phyloP scores from a whole-genome alignment of 345 rosid species.

The Litchi chinensis region DNA sequence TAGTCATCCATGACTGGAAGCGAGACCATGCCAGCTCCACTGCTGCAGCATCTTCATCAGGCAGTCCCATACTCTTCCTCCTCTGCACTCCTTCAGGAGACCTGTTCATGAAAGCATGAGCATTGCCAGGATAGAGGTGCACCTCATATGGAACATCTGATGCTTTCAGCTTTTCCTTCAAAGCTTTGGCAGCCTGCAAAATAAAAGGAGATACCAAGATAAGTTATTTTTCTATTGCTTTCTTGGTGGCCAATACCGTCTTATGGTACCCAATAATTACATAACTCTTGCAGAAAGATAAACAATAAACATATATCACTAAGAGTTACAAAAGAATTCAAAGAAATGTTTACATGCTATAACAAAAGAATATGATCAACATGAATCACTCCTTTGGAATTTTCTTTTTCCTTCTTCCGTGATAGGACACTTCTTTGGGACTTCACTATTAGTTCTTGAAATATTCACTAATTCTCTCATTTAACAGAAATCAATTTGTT shows the following conservation, averaged over 20 bases:
- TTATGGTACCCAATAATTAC: neutral
- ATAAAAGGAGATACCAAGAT: neutral
- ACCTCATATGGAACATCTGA: conserved; percentile 80
- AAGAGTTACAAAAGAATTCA: neutral
- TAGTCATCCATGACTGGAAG: conserved; percentile 80
- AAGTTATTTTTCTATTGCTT: neutral
- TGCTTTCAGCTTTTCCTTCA: conserved; percentile 80
- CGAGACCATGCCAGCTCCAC: conserved; percentile 93
- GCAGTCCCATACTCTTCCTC: conserved; percentile 84
- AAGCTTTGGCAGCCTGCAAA: conserved; percentile 78
- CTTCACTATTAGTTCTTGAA: too few relatives aligned
- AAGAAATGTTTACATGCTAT: neutral
- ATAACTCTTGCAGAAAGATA: neutral
- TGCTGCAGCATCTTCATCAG: conserved; percentile 79
- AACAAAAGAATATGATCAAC: neutral
- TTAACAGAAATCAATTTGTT: too few relatives aligned
- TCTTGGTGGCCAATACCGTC: neutral
- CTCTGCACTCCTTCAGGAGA: conserved; percentile 75
- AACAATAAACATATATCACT: neutral
- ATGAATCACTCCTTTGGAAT: neutral
- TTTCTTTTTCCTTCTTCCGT: neutral
- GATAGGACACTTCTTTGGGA: neutral
- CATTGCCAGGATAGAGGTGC: conserved; percentile 71
- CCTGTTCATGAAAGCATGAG: conserved; percentile 86
- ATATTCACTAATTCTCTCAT: too few relatives aligned